Percentiles rank a stretch among this genome's conserved stretches.
These are phyloP conservation scores for Zymoseptoria crescenta DNA, from an alignment of 2,329 filamentous ascomycete species.

Conservation along the genomic window DNA sequence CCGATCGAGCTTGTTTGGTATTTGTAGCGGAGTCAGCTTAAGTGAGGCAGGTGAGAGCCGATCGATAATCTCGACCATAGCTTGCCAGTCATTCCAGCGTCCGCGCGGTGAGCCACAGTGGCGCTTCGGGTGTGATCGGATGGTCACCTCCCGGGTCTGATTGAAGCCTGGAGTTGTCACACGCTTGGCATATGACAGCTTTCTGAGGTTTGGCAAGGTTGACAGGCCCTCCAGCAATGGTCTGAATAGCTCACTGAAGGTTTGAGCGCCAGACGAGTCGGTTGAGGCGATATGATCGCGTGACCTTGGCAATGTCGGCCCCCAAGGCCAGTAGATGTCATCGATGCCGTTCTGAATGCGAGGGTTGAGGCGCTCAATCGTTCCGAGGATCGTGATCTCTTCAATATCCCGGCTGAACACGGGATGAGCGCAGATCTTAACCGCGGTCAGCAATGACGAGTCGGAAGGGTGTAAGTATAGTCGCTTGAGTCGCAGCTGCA, in stretches of 20 bases:
- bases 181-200: neutral
- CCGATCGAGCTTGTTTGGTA: neutral
- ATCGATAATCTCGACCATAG: neutral
- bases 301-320: neutral
- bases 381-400: slow-evolving; percentile 11
- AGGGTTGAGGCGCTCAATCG: neutral
- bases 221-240: slow-evolving; percentile 1
- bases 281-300: neutral
- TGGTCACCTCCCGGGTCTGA: neutral
- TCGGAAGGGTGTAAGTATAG: slow-evolving; percentile 14
- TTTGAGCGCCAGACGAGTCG: no score
- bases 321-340: neutral
- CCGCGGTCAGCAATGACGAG: slow-evolving; percentile 1
- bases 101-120: neutral
- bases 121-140: neutral
- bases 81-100: neutral
- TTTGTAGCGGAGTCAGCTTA: neutral
- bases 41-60: neutral
- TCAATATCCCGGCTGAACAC: slow-evolving; percentile 5
- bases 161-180: neutral
- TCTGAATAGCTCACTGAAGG: neutral
- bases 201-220: neutral
- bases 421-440: slow-evolving; percentile 11
- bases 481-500: slow-evolving; percentile 4
- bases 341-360: neutral